A percentile compares a stretch with the other conserved stretches of the same genome.
phyloP scores from a whole-genome alignment of 1,284 basidiomycete species.

The Waitea zeae region DNA sequence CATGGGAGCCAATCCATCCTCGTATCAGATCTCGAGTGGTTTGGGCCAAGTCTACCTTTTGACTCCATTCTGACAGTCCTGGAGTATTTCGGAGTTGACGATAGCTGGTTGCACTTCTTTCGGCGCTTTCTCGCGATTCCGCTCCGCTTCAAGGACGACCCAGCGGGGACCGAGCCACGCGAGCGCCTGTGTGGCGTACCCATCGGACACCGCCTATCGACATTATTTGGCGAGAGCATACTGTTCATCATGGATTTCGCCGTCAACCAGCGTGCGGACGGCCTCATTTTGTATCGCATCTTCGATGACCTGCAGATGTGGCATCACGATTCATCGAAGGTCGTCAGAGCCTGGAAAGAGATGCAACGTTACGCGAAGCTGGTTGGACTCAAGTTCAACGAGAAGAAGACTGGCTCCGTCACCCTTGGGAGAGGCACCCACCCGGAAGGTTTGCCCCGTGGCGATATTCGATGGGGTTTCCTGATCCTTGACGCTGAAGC shows the following conservation, averaged over 20 bases:
- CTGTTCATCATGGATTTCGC: slow-evolving; percentile 26
- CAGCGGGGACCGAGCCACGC: slow-evolving; percentile 3
- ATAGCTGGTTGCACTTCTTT: neutral
- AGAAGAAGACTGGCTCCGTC: slow-evolving; percentile 20
- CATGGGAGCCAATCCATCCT: no score
- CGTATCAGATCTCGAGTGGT: no score
- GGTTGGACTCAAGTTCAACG: slow-evolving; percentile 19
- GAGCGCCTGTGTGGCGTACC: slow-evolving; percentile 8
- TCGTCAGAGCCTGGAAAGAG: slow-evolving; percentile 18
- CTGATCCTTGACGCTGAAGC: no score
- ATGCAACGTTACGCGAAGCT: slow-evolving; percentile 18
- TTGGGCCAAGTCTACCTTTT: no score
- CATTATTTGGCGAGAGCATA: slow-evolving; percentile 18
- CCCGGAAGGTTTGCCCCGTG: slow-evolving; percentile 13
- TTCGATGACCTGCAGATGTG: slow-evolving; percentile 25
- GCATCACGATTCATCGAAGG: slow-evolving; percentile 15
- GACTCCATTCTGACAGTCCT: no score
- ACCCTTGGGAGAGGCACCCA: slow-evolving; percentile 11
- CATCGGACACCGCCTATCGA: slow-evolving; percentile 14
- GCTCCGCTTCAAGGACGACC: slow-evolving; percentile 6
- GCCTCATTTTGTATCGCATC: slow-evolving; percentile 20
- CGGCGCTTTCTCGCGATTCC: slow-evolving; percentile 2
- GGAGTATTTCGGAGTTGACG: no score
- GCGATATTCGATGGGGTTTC: slow-evolving; percentile 24
- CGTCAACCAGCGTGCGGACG: slow-evolving; percentile 20